These are phyloP conservation scores for Penicillium fuscoglaucum DNA, from an alignment of 2,329 filamentous ascomycete species.

Conservation along the genomic window DNA sequence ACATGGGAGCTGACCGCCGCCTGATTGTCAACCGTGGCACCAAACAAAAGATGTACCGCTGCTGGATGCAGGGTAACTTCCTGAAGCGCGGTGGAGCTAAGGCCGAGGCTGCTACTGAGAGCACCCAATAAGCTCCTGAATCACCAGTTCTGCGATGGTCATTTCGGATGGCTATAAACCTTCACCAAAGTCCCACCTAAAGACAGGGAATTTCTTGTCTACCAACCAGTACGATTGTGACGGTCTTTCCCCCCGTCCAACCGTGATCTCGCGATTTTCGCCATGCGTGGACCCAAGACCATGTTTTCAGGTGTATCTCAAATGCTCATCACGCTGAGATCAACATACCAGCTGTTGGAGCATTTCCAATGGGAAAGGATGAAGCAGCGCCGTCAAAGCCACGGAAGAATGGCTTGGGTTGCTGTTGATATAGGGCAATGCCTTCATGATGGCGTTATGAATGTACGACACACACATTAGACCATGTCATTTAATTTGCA, in stretches of 20 bases:
- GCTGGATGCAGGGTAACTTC: constrained; percentile 62
- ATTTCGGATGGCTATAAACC: background rate
- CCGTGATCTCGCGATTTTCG: background rate
- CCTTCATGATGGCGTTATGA: constrained; percentile 7
- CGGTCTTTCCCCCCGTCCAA: background rate
- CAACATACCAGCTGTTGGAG: background rate
- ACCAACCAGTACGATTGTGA: background rate
- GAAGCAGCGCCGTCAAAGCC: background rate
- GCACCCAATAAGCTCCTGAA: constrained; percentile 15
- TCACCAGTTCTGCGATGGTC: background rate
- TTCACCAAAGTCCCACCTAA: background rate
- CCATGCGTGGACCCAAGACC: background rate
- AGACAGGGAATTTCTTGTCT: background rate
- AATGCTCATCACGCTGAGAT: background rate
- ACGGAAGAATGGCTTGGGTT: background rate
- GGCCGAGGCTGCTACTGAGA: constrained; percentile 1
- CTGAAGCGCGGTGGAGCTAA: constrained; percentile 32
- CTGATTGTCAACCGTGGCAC: constrained; percentile 88
- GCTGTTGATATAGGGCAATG: background rate
- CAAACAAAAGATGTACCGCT: constrained; percentile 96
- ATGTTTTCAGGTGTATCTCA: background rate
- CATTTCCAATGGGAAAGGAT: background rate
- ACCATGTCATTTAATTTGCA: constrained; percentile 5
- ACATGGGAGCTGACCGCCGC: constrained; percentile 81
- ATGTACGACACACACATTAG: constrained; percentile 10